Evolutionary conservation across 352 stramenopile genomes (phyloP).

Genomic region (Phytophthora tubulina): DNA sequence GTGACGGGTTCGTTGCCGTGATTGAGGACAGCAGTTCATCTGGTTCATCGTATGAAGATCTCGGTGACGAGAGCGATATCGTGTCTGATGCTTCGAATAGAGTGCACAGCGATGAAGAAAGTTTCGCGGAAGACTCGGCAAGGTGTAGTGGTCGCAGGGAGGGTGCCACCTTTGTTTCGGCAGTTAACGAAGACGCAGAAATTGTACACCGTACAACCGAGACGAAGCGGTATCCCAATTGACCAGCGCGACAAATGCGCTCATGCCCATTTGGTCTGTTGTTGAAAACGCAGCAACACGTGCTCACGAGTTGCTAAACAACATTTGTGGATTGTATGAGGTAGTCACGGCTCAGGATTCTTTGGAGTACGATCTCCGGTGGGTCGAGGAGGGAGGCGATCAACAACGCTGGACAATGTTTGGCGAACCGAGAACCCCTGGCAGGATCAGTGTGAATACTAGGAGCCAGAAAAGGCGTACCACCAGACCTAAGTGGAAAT

Average conservation of each 20-base stretch:
- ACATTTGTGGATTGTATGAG: slow-evolving; percentile 1
- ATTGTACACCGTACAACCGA: neutral
- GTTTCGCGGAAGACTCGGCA: neutral
- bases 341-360: slow-evolving; percentile 11
- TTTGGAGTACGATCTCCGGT: slow-evolving; percentile 31
- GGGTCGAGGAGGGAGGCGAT: slow-evolving; percentile 19
- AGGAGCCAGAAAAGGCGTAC: neutral
- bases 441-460: neutral
- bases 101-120: neutral
- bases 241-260: neutral
- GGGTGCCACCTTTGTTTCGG: neutral
- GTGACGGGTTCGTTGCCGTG: slow-evolving; percentile 3
- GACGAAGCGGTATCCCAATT: neutral
- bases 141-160: neutral
- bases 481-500: slow-evolving; percentile 16
- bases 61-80: neutral
- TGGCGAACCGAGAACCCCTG: slow-evolving; percentile 24
- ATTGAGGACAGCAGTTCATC: neutral
- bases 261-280: slow-evolving; percentile 9
- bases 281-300: slow-evolving; percentile 15
- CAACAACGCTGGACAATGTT: slow-evolving; percentile 39
- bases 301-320: slow-evolving; percentile 16
- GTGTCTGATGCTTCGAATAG: neutral
- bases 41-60: neutral
- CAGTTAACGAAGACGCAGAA: neutral